These are phyloP conservation scores for Astrothelium macrocarpum DNA, from an alignment of 495 filamentous ascomycete genomes.

Conservation along the genomic window DNA sequence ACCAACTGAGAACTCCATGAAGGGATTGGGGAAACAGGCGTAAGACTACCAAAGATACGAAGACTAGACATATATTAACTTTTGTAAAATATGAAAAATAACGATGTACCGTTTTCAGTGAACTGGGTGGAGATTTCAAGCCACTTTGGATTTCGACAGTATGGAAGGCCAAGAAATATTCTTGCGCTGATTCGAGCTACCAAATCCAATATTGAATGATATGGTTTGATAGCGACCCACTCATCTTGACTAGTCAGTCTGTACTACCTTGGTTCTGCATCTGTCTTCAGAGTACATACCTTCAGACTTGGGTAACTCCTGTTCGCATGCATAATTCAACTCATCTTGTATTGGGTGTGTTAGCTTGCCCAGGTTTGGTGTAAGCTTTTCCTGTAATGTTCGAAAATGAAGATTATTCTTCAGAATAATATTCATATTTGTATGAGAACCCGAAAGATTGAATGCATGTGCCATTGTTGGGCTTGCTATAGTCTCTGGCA, in stretches of 20 bases:
- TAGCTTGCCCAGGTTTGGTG: not conserved
- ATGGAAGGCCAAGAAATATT: not conserved
- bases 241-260: not conserved
- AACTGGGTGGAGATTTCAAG: not conserved
- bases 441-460: not conserved
- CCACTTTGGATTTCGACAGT: not conserved
- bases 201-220: not conserved
- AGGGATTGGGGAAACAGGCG: not conserved
- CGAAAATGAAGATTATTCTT: constrained; percentile 3
- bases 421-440: constrained; percentile 12
- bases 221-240: not conserved
- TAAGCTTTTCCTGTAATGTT: constrained; percentile 6
- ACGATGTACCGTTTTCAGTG: not conserved
- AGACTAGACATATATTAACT: not conserved
- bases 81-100: not conserved
- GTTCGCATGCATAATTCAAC: not conserved
- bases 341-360: not conserved
- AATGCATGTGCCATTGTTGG: constrained; percentile 7
- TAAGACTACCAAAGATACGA: not conserved
- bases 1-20: not conserved
- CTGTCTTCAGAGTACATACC: not conserved
- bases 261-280: not conserved
- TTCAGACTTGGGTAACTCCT: not conserved
- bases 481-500: constrained; percentile 1
- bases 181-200: not conserved